Conservation (phyloP, 2,329 filamentous ascomycete genomes). For the Parastagonospora avenae region DNA sequence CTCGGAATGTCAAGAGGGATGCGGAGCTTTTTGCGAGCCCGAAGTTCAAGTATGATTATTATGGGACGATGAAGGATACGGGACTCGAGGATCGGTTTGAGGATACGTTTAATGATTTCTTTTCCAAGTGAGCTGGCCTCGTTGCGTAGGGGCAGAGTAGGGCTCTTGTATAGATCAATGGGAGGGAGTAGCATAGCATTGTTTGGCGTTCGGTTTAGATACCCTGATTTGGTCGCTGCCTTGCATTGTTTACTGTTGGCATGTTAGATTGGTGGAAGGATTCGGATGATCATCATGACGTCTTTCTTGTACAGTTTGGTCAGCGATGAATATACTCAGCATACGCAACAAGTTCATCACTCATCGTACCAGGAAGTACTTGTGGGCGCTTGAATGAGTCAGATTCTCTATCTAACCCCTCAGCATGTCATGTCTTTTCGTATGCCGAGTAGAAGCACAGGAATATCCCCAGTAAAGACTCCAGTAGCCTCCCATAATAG, state of each 20-base stretch:
- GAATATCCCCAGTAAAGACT: slow-evolving; percentile 46
- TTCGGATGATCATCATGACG: neutral
- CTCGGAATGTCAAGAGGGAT: slow-evolving; percentile 33
- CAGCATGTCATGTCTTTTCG: slow-evolving; percentile 46
- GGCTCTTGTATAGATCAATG: neutral
- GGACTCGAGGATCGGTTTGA: slow-evolving; percentile 43
- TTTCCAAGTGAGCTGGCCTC: slow-evolving; percentile 28
- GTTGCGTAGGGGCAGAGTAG: neutral
- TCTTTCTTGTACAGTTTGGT: neutral
- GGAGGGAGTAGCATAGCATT: neutral
- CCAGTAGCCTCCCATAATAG: slow-evolving; percentile 40
- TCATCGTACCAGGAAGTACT: too few species aligned
- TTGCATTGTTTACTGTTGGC: neutral
- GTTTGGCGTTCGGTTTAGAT: slow-evolving; percentile 22
- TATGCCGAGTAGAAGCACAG: slow-evolving; percentile 42
- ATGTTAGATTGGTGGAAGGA: neutral
- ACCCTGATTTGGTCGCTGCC: slow-evolving; percentile 10
- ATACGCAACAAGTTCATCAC: neutral
- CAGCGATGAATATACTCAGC: neutral
- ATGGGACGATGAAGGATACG: slow-evolving; percentile 36
- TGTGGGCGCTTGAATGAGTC: slow-evolving; percentile 41
- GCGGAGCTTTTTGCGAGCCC: slow-evolving; percentile 38
- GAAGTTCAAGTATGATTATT: slow-evolving; percentile 42
- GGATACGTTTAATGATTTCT: slow-evolving; percentile 38
- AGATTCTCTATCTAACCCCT: slow-evolving; percentile 45